Evolutionary conservation across 2,329 filamentous ascomycete species (phyloP).

Genomic region (Leptodontidium sp.): DNA sequence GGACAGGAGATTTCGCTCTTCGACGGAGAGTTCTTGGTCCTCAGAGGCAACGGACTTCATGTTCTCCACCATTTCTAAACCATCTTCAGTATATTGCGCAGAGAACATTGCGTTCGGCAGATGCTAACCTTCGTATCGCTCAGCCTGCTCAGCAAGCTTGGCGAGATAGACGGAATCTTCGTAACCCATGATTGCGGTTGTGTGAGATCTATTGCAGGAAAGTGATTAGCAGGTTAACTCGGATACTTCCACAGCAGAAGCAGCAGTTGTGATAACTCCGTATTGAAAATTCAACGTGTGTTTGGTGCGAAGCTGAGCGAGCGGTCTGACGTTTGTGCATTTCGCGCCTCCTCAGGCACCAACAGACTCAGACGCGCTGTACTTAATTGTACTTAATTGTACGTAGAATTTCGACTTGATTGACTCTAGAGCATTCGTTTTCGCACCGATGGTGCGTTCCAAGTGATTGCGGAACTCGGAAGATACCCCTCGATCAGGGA

Average conservation of each 20-base stretch:
- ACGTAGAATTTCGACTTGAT: neutral
- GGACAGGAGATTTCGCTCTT: conserved; percentile 96
- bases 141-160: conserved; percentile 99
- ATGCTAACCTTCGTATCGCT: conserved; percentile 95
- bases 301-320: conserved; percentile 16
- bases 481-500: conserved; percentile 41
- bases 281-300: neutral
- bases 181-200: conserved; percentile 86
- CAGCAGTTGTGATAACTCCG: neutral
- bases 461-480: conserved; percentile 26
- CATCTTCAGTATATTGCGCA: conserved; percentile 30
- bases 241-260: neutral
- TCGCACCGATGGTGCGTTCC: conserved; percentile 5
- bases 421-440: conserved; percentile 8
- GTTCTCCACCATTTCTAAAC: conserved; percentile 97
- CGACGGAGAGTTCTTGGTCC: conserved; percentile 82
- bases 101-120: conserved; percentile 34
- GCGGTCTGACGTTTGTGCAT: conserved; percentile 23
- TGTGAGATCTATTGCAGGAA: conserved; percentile 30
- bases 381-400: neutral
- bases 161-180: conserved; percentile 99
- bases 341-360: conserved; percentile 19
- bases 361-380: neutral
- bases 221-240: conserved; percentile 17
- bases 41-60: conserved; percentile 98